A percentile compares a stretch with the other conserved stretches of the same genome.
Conservation (phyloP, 768 basidiomycete species). For the Psilocybe tampanensis region DNA sequence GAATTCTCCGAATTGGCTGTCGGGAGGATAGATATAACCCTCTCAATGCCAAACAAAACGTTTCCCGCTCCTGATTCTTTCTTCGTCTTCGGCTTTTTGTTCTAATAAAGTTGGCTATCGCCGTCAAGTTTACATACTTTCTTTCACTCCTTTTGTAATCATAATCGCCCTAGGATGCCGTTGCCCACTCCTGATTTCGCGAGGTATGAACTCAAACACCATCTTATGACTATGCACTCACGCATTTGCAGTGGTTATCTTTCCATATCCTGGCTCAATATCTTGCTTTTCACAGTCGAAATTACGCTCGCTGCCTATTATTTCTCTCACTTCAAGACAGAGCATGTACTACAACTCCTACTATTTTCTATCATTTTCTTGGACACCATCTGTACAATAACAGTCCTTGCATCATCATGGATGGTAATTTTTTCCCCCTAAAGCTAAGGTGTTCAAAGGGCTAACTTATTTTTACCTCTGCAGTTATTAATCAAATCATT, state of each 20-base stretch:
- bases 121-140: neutral
- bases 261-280: conserved; percentile 25
- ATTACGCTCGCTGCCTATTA: conserved; percentile 25
- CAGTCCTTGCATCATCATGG: conserved; percentile 23
- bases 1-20: conserved; percentile 14
- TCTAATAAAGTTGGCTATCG: neutral
- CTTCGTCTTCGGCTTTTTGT: conserved; percentile 1
- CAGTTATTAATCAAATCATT: conserved; percentile 20
- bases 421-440: conserved; percentile 9
- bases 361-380: conserved; percentile 19
- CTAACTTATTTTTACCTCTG: neutral
- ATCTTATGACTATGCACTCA: neutral
- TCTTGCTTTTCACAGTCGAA: conserved; percentile 25
- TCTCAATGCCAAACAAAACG: conserved; percentile 2
- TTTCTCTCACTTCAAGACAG: conserved; percentile 21
- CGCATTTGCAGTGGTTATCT: conserved; percentile 15
- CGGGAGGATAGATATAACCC: conserved; percentile 12
- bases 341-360: conserved; percentile 14
- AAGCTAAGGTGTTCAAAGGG: neutral
- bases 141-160: neutral
- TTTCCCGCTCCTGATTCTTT: conserved; percentile 10
- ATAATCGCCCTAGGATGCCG: neutral
- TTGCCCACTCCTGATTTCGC: conserved; percentile 13
- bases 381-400: conserved; percentile 22
- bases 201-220: conserved; percentile 4